These are phyloP conservation scores for Mortierella sp. DNA, from an alignment of 371 early-diverging fungal species.

Conservation along the genomic window DNA sequence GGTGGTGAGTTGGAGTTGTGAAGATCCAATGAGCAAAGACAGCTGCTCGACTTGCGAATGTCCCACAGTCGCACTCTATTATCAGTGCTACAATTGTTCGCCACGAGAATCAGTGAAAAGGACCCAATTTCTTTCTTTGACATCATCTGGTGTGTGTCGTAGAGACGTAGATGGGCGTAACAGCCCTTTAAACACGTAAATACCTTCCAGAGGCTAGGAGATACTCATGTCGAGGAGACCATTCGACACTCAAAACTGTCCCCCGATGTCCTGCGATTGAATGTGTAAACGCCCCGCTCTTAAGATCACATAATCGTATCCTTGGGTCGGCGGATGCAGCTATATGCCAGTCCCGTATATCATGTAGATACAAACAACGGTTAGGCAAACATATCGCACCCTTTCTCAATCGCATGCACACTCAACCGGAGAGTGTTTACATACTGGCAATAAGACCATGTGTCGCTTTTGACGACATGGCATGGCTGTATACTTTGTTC, in stretches of 20 bases:
- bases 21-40: constrained; percentile 69
- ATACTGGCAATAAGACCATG: constrained; percentile 86
- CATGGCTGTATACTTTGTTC: constrained; percentile 73
- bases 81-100: constrained; percentile 59
- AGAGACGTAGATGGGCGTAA: no score
- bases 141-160: no score
- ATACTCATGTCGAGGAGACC: constrained; percentile 85
- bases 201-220: constrained; percentile 87
- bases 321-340: constrained; percentile 73
- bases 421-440: no score
- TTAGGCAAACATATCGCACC: no score
- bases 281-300: constrained; percentile 79
- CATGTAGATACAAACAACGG: no score
- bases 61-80: constrained; percentile 83
- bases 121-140: background rate
- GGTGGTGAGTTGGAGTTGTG: constrained; percentile 66
- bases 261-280: constrained; percentile 79
- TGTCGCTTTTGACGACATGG: constrained; percentile 76
- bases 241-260: constrained; percentile 75
- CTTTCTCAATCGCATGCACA: no score
- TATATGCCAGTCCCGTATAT: no score
- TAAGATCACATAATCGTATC: constrained; percentile 84
- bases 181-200: no score
- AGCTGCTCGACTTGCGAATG: constrained; percentile 75
- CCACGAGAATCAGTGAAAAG: background rate